Evolutionary conservation across 1,284 basidiomycete genomes (phyloP), one percentile per base, ranked within the genome.

Genomic region (Anthracocystis setariae): DNA sequence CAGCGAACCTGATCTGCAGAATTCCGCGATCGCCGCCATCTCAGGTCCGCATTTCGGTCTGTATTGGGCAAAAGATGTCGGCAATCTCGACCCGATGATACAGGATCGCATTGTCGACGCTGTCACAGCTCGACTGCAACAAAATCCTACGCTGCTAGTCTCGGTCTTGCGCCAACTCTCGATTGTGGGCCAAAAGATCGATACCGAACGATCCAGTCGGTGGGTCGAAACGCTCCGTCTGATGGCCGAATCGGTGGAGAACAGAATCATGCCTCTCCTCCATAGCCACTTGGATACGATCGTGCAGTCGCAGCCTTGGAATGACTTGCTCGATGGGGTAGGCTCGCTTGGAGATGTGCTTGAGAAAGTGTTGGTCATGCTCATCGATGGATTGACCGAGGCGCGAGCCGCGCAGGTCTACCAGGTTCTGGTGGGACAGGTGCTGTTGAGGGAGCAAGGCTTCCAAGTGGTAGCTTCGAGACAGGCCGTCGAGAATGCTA

Each of bases 41-140:
- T 64, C 60, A 9, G 78, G 77, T 0, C 20, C 48, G 3, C 45
- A 78, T 43, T 80, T 80, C 55, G 78, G 78, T 32, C 49, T 59
- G 43, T 80, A 74, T 45, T 80, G 78, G 78, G 58, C 59, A 29
- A 75, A 76, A 44, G 78, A 80, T 8, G 62, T 80, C 8, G 78
- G 78, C 38, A 70, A 66, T 18, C 73, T 80, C 39, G 69, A 77
- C 38, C 52, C 64, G 17, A 40, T 63, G 25, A 48, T 71, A 2
- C 75, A 78, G 38, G 62, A 66, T 29, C 45, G 56, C 9, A 52
- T 80, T 27, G 75, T 79, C 18, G 62, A 65, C 24, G 38, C 56
- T 20, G 46, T 79, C 24, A 57, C 59, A 8, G 46, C 39, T 2
- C 46, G 64, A 18, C 55, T 79, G 8, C 35, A 55, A 5, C 8